Base-by-base conservation (phyloP, 2,329 filamentous ascomycete species). In the Pseudogymnoascus sp. region DNA sequence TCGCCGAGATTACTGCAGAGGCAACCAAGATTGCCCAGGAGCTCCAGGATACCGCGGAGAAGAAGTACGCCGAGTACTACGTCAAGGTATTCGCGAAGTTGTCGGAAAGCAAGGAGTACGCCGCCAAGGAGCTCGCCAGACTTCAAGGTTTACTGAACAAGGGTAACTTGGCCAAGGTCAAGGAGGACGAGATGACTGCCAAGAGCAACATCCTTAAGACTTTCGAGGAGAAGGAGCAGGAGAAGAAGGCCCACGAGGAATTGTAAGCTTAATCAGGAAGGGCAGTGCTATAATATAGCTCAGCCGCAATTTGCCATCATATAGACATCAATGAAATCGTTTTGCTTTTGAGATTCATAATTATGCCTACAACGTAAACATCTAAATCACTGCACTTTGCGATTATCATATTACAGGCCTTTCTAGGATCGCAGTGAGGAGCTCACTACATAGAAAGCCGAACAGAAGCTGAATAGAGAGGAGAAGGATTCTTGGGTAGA, bases 51-150 rank as follows among this genome's bases (percentile, higher is more conserved):
- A 75, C 79, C 66, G 79, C 78, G 11, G 79, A 85, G 76, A 77
- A 88, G 76, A 91, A 90, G 80, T 96, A 93, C 73, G 91, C 91
- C 56, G 84, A 93, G 77, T 99, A 99, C 84, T 97, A 99, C 77
- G 82, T 95, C 75, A 91, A 90, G 75, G 92, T 96, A 62, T 89
- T 95, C 65, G 85, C 90, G 75, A 97, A 97, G 86, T 79, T 95
- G 67, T 82, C 80, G 74, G 82, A 88, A 76, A 96, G 89, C 78
- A 82, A 89, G 66, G 88, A 81, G 61, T 97, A 91, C 73, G 91
- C 87, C 59, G 79, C 85, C 73, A 97, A 96, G 86, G 93, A 97
- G 82, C 80, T 93, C 66, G 82, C 86, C 65, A 85, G 93, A 67
- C 82, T 97, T 66, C 84, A 91, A 70, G 86, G 88, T 69, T 84